Percentiles rank a stretch among this genome's conserved stretches.
These are phyloP conservation scores for Trichoderma koningiopsis DNA, from an alignment of 2,329 filamentous ascomycete species.

Conservation along the genomic window DNA sequence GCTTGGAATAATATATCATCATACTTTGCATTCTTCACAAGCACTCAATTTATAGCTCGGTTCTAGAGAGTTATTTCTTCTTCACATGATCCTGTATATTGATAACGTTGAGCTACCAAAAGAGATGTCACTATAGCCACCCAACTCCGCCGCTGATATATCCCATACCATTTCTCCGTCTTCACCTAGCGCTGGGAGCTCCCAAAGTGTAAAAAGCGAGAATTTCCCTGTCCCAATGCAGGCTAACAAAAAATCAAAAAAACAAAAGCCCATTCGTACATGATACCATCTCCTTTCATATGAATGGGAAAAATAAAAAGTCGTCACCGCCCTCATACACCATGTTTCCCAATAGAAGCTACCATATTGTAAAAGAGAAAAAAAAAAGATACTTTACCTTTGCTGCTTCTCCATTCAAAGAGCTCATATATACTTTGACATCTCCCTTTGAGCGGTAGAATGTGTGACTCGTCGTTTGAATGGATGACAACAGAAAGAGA, in stretches of 20 bases:
- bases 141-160: slow-evolving; percentile 41
- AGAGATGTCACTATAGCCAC: slow-evolving; percentile 32
- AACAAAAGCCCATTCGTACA: slow-evolving; percentile 27
- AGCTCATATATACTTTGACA: slow-evolving; percentile 1
- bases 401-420: background rate
- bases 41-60: background rate
- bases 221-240: slow-evolving; percentile 2
- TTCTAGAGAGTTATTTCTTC: slow-evolving; percentile 25
- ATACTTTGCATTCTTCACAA: background rate
- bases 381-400: slow-evolving; percentile 7
- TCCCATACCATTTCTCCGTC: slow-evolving; percentile 30
- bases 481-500: background rate
- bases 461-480: slow-evolving; percentile 1
- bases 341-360: slow-evolving; percentile 3
- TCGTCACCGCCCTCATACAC: slow-evolving; percentile 5
- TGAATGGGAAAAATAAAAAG: background rate
- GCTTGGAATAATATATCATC: background rate
- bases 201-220: slow-evolving; percentile 1
- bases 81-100: slow-evolving; percentile 10
- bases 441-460: background rate
- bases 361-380: background rate
- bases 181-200: slow-evolving; percentile 17
- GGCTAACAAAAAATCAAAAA: slow-evolving; percentile 20
- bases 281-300: slow-evolving; percentile 26
- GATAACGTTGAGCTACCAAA: slow-evolving; percentile 30